Conservation (phyloP, 441 rosid genomes). For the Croton setiger region DNA sequence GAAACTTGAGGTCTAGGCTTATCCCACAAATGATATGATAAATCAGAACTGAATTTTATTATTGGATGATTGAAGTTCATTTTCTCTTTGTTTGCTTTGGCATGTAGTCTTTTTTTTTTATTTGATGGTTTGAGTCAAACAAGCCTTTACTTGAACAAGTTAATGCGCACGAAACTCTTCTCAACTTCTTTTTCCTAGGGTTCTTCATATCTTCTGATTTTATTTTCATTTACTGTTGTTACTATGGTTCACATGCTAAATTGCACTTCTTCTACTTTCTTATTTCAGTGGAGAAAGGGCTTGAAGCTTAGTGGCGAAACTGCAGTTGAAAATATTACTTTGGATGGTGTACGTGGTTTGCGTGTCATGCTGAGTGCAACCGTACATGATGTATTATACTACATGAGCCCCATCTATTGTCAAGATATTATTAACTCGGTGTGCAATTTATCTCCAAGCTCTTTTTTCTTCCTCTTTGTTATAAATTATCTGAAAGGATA, state of each 20-base stretch:
- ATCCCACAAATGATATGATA: neutral
- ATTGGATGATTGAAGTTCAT: slow-evolving; percentile 2
- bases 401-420: slow-evolving; percentile 98
- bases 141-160: neutral
- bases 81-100: neutral
- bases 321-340: slow-evolving; percentile 91
- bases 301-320: slow-evolving; percentile 96
- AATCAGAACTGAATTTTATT: neutral
- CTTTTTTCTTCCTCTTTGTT: slow-evolving; percentile 8
- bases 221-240: neutral
- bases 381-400: slow-evolving; percentile 94
- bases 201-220: neutral
- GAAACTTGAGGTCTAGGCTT: neutral
- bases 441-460: slow-evolving; percentile 15
- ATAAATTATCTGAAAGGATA: neutral
- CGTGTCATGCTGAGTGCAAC: slow-evolving; percentile 93
- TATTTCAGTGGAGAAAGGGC: slow-evolving; percentile 96
- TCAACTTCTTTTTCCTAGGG: too few species aligned
- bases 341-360: slow-evolving; percentile 92
- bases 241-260: neutral
- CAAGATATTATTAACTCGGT: slow-evolving; percentile 97
- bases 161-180: neutral
- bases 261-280: slow-evolving; percentile 7
- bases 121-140: neutral
- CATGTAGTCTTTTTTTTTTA: neutral